Percentiles rank a stretch among this genome's conserved stretches.
phyloP scores from a whole-genome alignment of 176 grass and related monocot genomes.

The Aegilops longissima region DNA sequence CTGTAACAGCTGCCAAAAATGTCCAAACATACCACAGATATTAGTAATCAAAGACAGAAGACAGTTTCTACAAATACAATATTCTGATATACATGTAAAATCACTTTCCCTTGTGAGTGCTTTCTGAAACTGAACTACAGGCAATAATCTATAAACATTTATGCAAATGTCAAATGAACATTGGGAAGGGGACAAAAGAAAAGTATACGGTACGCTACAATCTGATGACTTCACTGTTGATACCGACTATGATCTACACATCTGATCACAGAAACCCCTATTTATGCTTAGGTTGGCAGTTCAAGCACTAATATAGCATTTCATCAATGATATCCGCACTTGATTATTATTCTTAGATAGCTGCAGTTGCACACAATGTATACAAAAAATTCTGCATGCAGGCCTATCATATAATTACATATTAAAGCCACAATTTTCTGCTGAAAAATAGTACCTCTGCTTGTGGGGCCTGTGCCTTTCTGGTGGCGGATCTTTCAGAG shows the following conservation, averaged over 20 bases:
- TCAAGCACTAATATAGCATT: background rate
- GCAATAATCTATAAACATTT: background rate
- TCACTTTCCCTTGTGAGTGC: background rate
- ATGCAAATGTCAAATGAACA: background rate
- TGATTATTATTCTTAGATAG: background rate
- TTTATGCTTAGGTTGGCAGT: background rate
- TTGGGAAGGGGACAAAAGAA: background rate
- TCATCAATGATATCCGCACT: background rate
- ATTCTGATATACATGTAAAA: background rate
- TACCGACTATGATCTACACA: background rate
- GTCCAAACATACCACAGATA: background rate
- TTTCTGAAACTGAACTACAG: slow-evolving; percentile 2
- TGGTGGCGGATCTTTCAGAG: slow-evolving; percentile 49
- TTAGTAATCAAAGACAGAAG: background rate
- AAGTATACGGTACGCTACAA: background rate
- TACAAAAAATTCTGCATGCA: background rate
- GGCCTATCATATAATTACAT: slow-evolving; percentile 3
- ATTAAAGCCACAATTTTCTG: background rate
- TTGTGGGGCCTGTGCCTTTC: slow-evolving; percentile 66
- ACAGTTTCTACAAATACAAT: background rate
- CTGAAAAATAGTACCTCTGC: slow-evolving; percentile 53
- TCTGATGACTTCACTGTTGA: background rate
- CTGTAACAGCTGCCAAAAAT: slow-evolving; percentile 4
- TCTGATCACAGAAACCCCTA: background rate
- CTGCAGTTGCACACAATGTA: background rate